Conservation (phyloP, 2,329 filamentous ascomycete species). For the Drechslerella coelobrocha region DNA sequence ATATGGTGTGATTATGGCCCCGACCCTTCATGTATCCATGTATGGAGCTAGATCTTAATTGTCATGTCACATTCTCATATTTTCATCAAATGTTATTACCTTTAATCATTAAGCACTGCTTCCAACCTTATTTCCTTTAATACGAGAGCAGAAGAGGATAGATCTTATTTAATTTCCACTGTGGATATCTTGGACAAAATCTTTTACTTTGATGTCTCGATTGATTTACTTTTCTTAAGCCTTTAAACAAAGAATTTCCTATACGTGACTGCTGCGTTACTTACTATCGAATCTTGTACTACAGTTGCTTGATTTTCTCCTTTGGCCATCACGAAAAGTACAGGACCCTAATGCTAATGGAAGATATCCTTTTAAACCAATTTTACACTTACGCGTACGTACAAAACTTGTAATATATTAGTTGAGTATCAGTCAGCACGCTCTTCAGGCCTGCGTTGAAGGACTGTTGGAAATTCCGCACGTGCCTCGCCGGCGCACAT, state of each 20-base stretch:
- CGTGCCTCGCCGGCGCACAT: no score
- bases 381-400: no score
- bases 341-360: conserved; percentile 44
- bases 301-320: conserved; percentile 40
- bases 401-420: no score
- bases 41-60: conserved; percentile 1
- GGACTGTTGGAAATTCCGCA: no score
- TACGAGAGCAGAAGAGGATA: neutral
- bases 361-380: conserved; percentile 6
- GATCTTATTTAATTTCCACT: conserved; percentile 3
- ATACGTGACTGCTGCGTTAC: neutral
- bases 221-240: no score
- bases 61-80: neutral
- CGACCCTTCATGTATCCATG: neutral
- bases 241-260: neutral
- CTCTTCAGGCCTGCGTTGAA: no score
- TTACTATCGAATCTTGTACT: conserved; percentile 27
- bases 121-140: neutral
- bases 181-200: no score
- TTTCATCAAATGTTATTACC: neutral
- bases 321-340: conserved; percentile 13
- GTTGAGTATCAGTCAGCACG: no score
- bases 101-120: neutral
- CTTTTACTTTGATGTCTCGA: no score
- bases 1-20: neutral